phyloP scores from a whole-genome alignment of 495 filamentous ascomycete genomes.

The Aspergillus campestris region DNA sequence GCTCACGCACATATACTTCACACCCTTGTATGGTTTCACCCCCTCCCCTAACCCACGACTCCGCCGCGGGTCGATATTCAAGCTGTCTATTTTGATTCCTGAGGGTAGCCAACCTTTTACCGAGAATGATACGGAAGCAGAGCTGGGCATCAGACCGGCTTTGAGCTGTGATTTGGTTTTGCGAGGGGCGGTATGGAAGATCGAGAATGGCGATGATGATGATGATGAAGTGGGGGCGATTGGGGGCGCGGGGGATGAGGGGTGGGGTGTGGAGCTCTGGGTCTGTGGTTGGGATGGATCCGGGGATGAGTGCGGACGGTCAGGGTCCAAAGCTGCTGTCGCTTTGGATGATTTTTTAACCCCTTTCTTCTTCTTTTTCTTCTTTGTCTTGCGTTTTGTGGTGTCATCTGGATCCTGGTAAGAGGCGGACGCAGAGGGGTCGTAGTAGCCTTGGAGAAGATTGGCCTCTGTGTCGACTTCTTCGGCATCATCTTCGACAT shows the following conservation, averaged over 20 bases:
- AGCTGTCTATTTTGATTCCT: constrained; percentile 85
- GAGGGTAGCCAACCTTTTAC: constrained; percentile 94
- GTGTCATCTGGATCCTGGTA: constrained; percentile 24
- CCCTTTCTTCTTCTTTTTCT: constrained; percentile 33
- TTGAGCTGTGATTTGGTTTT: constrained; percentile 55
- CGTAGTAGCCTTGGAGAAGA: constrained; percentile 46
- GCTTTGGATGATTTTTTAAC: constrained; percentile 31
- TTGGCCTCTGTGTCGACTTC: constrained; percentile 36
- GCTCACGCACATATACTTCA: constrained; percentile 93
- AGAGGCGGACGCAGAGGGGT: constrained; percentile 40
- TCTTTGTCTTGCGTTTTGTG: constrained; percentile 29
- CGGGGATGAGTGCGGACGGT: constrained; percentile 14
- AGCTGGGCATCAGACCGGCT: constrained; percentile 82
- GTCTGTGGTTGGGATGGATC: constrained; percentile 22
- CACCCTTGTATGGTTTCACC: constrained; percentile 93
- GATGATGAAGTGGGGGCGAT: constrained; percentile 2
- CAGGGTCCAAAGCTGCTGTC: constrained; percentile 13
- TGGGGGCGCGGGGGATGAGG: constrained; percentile 4
- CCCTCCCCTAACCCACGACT: constrained; percentile 80
- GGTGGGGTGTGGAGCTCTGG: constrained; percentile 12
- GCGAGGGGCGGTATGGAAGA: constrained; percentile 24
- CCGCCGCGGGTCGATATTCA: constrained; percentile 75
- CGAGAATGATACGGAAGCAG: constrained; percentile 77
- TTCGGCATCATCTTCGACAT: constrained; percentile 50
- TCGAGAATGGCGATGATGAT: constrained; percentile 11